A percentile compares a stretch with the other conserved stretches of the same genome.
phyloP scores from a whole-genome alignment of 176 grass and related monocot genomes.

The Guadua angustifolia region DNA sequence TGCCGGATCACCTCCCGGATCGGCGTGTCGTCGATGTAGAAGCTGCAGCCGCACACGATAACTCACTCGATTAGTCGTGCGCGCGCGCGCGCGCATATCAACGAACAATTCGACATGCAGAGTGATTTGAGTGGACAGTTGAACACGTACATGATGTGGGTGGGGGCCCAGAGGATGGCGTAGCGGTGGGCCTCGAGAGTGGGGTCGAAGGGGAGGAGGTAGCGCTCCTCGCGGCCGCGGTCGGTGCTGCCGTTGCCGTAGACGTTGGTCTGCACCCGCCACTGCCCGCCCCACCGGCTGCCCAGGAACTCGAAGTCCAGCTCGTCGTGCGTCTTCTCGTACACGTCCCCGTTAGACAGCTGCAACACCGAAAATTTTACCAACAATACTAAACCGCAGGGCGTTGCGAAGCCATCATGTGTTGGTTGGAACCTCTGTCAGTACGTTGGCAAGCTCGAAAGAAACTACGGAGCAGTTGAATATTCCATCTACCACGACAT shows the following conservation, averaged over 20 bases:
- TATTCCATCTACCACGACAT: conserved; percentile 6
- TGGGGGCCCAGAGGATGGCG: conserved; percentile 72
- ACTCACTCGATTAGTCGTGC: background rate
- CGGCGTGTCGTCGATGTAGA: conserved; percentile 77
- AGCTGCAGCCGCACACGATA: conserved; percentile 35
- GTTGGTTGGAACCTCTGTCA: background rate
- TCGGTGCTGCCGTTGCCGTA: conserved; percentile 90
- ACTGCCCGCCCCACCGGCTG: conserved; percentile 73
- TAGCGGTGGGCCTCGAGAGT: conserved; percentile 66
- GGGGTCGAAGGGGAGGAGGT: conserved; percentile 89
- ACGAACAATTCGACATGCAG: background rate
- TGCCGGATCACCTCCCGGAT: conserved; percentile 72
- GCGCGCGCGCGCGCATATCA: no score
- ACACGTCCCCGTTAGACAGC: conserved; percentile 85
- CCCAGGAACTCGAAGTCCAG: conserved; percentile 93
- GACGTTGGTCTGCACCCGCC: conserved; percentile 90
- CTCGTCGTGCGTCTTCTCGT: conserved; percentile 91
- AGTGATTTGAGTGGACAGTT: background rate
- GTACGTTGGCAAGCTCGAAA: background rate
- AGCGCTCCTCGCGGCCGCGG: conserved; percentile 83
- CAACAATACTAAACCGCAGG: background rate
- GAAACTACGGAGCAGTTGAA: background rate
- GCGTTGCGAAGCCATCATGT: background rate
- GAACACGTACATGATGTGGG: conserved; percentile 63
- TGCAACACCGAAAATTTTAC: conserved; percentile 32